Base-by-base conservation (phyloP, 306 rosid genomes). In the Acacia acuminata region DNA sequence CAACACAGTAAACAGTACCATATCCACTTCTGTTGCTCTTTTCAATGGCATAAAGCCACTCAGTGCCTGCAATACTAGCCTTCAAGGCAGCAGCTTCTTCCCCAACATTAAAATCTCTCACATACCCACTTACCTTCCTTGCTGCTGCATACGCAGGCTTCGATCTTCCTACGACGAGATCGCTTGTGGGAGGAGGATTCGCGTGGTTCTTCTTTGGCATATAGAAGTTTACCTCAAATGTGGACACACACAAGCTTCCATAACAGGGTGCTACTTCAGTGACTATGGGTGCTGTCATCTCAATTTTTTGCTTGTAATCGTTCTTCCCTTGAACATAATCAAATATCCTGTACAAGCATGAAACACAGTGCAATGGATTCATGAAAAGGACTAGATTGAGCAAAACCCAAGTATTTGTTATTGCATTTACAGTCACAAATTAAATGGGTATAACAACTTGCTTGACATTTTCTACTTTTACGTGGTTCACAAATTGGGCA, bases 221-320 rank as follows among this genome's bases (percentile, higher is more conserved):
- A 78, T 65, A 92, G 87, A 94, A 92, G 86, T 96, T 92, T 17
- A 92, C 96, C 1, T 86, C 89, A 75, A 94, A 90, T 22, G 92
- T 86, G 32, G 97, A 94, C 48, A 89, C 84, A 24, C 96, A 91
- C 0, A 88, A 84, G 5, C 94, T 91, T 73, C 97, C 97, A 48
- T 94, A 90, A 38, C 92, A 91, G 0, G 94, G 94, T 34, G 76
- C 80, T 14, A 92, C 86, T 79, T 94, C 86, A 19, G 83, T 71
- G 50, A 94, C 75, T 71, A 94, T 96, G 2, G 97, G 98, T 0
- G 85, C 97, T 40, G 97, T 94, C 98, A 94, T 94, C 88, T 94
- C 96, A 58, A 94, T 90, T 19, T 85, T 86, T 51, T 91, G 76
- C 58, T 80, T 83, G 79, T 91, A 88, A 61, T 77, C 66, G 84